Evolutionary conservation across 345 rosid species (phyloP).

Genomic region (Aquilaria malaccensis): DNA sequence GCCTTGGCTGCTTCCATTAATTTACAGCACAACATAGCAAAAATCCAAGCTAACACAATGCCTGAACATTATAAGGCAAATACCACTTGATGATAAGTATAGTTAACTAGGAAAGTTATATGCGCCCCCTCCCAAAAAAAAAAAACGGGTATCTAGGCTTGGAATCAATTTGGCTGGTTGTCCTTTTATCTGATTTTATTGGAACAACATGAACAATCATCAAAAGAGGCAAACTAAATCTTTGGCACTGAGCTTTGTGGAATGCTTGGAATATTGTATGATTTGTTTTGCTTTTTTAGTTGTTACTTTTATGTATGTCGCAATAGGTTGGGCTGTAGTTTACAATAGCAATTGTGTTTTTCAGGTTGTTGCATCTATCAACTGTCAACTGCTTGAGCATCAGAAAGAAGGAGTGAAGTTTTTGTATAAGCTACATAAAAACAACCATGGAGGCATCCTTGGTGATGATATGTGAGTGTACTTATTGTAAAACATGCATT

Average conservation of each 20-base stretch:
- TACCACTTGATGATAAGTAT: not conserved
- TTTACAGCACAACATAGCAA: no score
- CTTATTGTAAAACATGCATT: not conserved
- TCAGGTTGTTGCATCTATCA: slow-evolving; percentile 67
- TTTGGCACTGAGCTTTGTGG: slow-evolving; percentile 29
- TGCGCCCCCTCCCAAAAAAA: slow-evolving; percentile 26
- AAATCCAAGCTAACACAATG: not conserved
- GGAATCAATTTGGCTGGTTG: slow-evolving; percentile 30
- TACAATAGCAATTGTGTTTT: slow-evolving; percentile 56
- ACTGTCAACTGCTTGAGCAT: slow-evolving; percentile 83
- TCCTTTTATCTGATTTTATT: slow-evolving; percentile 5
- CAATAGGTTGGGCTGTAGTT: slow-evolving; percentile 88
- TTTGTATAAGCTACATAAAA: slow-evolving; percentile 53
- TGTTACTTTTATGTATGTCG: slow-evolving; percentile 79
- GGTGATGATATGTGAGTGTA: slow-evolving; percentile 93
- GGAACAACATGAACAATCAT: slow-evolving; percentile 18
- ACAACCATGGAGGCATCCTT: slow-evolving; percentile 87
- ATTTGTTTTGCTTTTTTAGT: slow-evolving; percentile 20
- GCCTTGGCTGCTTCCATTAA: no score
- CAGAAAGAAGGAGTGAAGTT: slow-evolving; percentile 81
- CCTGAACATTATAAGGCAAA: not conserved
- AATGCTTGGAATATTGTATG: slow-evolving; percentile 16
- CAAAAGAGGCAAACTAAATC: slow-evolving; percentile 67
- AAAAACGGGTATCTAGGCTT: slow-evolving; percentile 78
- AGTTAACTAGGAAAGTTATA: not conserved